Conservation (phyloP, 441 rosid genomes). For the Hura crepitans region DNA sequence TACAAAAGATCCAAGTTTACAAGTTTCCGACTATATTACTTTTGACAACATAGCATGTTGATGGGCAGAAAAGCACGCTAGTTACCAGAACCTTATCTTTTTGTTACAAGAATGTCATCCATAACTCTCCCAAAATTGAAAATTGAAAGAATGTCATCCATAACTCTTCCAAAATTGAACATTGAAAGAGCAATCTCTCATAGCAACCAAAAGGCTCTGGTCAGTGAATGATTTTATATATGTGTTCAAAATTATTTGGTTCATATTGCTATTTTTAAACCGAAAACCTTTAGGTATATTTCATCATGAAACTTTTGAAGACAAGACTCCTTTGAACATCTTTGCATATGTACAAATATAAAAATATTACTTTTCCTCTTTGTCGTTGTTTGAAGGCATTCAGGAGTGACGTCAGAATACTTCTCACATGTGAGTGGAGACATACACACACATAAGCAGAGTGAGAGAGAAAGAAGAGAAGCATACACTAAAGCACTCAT, state of each 20-base stretch:
- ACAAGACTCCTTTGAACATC: not conserved
- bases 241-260: not conserved
- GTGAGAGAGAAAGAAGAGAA: conserved; percentile 27
- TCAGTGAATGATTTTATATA: not conserved
- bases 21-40: not conserved
- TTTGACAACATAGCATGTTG: not conserved
- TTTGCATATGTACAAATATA: not conserved
- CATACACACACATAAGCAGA: not conserved
- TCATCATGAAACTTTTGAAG: not conserved
- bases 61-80: not conserved
- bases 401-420: conserved; percentile 8
- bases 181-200: not conserved
- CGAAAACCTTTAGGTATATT: not conserved
- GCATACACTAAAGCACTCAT: conserved; percentile 90
- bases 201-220: not conserved
- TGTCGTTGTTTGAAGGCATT: not conserved
- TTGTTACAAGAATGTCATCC: not conserved
- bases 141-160: not conserved
- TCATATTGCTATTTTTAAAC: not conserved
- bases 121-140: not conserved
- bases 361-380: not conserved
- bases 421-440: not conserved
- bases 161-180: not conserved
- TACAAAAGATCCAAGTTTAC: not conserved
- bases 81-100: not conserved